A percentile compares a stretch with the other conserved stretches of the same genome.
Evolutionary conservation across 192 early-diverging fungal species (phyloP).

Genomic region (Coemansia sp.): DNA sequence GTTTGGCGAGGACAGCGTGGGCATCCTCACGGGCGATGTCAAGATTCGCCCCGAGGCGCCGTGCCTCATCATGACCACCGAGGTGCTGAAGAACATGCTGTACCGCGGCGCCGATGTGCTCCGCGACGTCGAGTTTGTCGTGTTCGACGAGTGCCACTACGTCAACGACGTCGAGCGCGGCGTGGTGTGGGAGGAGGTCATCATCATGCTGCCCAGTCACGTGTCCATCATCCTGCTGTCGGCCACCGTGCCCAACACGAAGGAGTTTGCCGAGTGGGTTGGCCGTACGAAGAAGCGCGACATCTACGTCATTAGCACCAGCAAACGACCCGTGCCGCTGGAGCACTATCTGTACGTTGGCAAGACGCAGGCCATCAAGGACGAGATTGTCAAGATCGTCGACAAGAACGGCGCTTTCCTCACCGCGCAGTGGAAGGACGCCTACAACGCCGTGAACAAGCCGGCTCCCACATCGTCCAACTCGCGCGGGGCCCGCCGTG

Average conservation of each 20-base stretch:
- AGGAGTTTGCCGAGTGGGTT: slow-evolving; percentile 99
- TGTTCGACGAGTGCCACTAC: slow-evolving; percentile 99
- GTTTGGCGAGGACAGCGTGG: slow-evolving; percentile 87
- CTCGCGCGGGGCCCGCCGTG: slow-evolving; percentile 42
- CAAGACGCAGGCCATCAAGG: slow-evolving; percentile 45
- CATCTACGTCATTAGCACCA: slow-evolving; percentile 96
- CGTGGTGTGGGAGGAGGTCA: slow-evolving; percentile 99
- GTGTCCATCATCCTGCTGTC: slow-evolving; percentile 93
- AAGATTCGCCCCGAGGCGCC: slow-evolving; percentile 96
- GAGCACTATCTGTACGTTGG: slow-evolving; percentile 89
- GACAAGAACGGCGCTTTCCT: slow-evolving; percentile 58
- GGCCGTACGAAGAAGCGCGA: slow-evolving; percentile 96
- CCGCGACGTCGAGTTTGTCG: slow-evolving; percentile 98
- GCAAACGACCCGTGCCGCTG: slow-evolving; percentile 89
- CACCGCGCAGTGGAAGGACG: slow-evolving; percentile 66
- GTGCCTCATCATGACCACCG: slow-evolving; percentile 98
- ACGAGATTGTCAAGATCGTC: slow-evolving; percentile 88
- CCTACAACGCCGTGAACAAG: slow-evolving; percentile 70
- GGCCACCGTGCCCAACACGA: slow-evolving; percentile 96
- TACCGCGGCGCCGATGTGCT: slow-evolving; percentile 96
- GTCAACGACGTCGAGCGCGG: slow-evolving; percentile 93
- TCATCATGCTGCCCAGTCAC: slow-evolving; percentile 97
- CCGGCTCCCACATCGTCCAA: slow-evolving; percentile 34
- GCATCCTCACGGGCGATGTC: slow-evolving; percentile 96
- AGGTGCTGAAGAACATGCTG: slow-evolving; percentile 96